Conservation (phyloP, 768 basidiomycete species). For the Boletus fagicola region DNA sequence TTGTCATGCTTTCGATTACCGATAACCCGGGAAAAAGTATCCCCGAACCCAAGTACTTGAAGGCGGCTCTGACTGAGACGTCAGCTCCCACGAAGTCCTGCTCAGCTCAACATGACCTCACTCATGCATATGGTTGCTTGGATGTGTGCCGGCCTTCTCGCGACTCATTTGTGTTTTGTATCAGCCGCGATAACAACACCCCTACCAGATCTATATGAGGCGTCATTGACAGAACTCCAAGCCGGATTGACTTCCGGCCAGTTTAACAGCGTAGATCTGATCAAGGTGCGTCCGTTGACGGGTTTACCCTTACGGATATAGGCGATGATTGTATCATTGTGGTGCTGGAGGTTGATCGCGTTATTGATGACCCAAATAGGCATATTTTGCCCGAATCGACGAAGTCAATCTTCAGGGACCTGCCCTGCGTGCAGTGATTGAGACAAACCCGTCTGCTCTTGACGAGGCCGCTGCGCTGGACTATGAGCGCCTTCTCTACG, state of each 20-base stretch:
- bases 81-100: neutral
- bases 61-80: neutral
- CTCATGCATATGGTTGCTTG: conserved; percentile 10
- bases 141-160: conserved; percentile 4
- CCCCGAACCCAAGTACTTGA: conserved; percentile 3
- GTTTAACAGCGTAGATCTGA: conserved; percentile 42
- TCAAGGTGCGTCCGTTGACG: conserved; percentile 30
- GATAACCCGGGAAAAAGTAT: conserved; percentile 10
- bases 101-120: conserved; percentile 2
- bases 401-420: conserved; percentile 43
- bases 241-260: conserved; percentile 34
- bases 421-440: conserved; percentile 39
- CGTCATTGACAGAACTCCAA: conserved; percentile 39
- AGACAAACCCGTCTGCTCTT: conserved; percentile 40
- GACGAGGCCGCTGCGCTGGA: conserved; percentile 36
- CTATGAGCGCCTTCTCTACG: conserved; percentile 28
- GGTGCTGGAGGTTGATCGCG: neutral
- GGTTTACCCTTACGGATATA: neutral
- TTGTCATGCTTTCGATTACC: conserved; percentile 1
- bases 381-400: conserved; percentile 42
- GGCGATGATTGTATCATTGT: neutral
- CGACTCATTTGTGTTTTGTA: conserved; percentile 4
- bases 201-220: conserved; percentile 43
- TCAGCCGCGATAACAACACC: conserved; percentile 13
- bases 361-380: conserved; percentile 23